Evolutionary conservation across 805 yeast genomes (phyloP).

Genomic region (Wickerhamiella domercqiae): DNA sequence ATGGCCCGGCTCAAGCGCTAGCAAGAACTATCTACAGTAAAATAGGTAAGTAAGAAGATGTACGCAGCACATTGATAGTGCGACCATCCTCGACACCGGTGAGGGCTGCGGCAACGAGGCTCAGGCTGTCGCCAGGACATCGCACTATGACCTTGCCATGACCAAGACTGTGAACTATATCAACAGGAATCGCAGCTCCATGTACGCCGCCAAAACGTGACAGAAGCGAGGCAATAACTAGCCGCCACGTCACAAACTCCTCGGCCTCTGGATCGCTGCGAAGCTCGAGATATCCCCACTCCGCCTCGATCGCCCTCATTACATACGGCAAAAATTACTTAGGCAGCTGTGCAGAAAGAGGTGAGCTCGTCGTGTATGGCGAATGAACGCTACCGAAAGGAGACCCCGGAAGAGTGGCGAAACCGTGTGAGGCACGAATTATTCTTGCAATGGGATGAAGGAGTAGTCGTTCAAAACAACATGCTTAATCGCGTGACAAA

Average conservation of each 20-base stretch:
- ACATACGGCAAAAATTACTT: no score
- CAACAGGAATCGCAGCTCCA: slow-evolving; percentile 21
- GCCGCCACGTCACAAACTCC: slow-evolving; percentile 22
- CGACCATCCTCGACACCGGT: slow-evolving; percentile 6
- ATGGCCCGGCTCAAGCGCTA: no score
- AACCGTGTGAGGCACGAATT: slow-evolving; percentile 25
- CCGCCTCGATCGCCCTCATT: slow-evolving; percentile 15
- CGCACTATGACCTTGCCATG: slow-evolving; percentile 11
- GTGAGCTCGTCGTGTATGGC: no score
- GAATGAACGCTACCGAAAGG: no score
- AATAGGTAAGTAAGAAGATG: slow-evolving; percentile 3
- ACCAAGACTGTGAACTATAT: slow-evolving; percentile 12
- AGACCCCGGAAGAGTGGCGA: neutral
- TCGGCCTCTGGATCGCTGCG: slow-evolving; percentile 9
- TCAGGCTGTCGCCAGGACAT: slow-evolving; percentile 10
- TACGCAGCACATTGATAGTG: slow-evolving; percentile 1
- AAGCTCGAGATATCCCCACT: slow-evolving; percentile 22
- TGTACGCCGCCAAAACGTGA: slow-evolving; percentile 18
- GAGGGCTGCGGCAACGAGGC: slow-evolving; percentile 6
- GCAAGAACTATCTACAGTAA: slow-evolving; percentile 1
- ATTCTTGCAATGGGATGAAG: slow-evolving; percentile 51
- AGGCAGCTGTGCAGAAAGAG: no score
- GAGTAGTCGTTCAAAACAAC: slow-evolving; percentile 52
- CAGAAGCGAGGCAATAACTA: slow-evolving; percentile 16
- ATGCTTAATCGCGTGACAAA: slow-evolving; percentile 86